These are phyloP conservation scores for Myxozyma melibiosi DNA, from an alignment of 805 yeast genomes.

Conservation along the genomic window DNA sequence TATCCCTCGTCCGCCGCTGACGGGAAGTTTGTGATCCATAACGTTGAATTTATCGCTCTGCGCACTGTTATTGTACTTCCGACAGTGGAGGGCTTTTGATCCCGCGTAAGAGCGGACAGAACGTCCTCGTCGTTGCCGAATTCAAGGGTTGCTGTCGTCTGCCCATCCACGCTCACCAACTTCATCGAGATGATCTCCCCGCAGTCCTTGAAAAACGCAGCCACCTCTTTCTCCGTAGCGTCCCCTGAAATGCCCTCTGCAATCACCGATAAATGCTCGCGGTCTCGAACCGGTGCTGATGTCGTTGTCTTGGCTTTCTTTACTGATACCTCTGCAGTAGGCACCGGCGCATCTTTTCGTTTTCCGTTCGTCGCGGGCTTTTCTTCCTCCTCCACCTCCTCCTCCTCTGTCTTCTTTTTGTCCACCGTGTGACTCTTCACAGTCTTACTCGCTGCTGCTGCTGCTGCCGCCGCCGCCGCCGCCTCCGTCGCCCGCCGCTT, in stretches of 20 bases:
- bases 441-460: conserved; percentile 7
- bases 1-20: conserved; percentile 50
- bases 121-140: conserved; percentile 53
- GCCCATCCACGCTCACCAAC: conserved; percentile 10
- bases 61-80: conserved; percentile 51
- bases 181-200: conserved; percentile 50
- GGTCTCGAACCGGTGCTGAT: conserved; percentile 40
- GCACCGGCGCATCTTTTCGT: conserved; percentile 2
- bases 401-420: neutral
- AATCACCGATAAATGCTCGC: conserved; percentile 59
- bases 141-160: conserved; percentile 58
- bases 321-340: neutral
- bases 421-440: neutral
- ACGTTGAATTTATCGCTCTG: conserved; percentile 51
- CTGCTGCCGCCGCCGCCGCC: conserved; percentile 21
- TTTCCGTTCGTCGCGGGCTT: neutral
- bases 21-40: conserved; percentile 79
- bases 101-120: conserved; percentile 62
- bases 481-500: conserved; percentile 23
- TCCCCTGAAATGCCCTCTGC: conserved; percentile 52
- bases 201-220: conserved; percentile 58
- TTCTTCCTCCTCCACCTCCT: neutral
- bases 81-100: conserved; percentile 50
- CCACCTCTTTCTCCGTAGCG: conserved; percentile 47
- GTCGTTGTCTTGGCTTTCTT: conserved; percentile 12